Evolutionary conservation across 495 filamentous ascomycete species (phyloP).

Genomic region (Trypethelium eluteriae): DNA sequence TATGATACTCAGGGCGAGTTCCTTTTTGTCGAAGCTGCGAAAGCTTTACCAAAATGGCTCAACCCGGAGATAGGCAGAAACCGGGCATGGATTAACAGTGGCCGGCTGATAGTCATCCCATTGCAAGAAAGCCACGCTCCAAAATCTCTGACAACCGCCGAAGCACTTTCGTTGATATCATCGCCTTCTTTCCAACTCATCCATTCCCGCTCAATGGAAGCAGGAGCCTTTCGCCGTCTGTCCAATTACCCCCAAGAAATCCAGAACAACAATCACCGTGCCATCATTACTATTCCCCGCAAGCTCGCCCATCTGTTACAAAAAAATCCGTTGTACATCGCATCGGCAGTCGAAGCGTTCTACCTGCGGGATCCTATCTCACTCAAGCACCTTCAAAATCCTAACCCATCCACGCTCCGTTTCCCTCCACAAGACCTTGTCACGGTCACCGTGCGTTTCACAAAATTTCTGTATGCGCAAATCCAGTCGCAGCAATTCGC

Average conservation of each 20-base stretch:
- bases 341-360: slow-evolving; percentile 81
- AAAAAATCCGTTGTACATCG: slow-evolving; percentile 60
- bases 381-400: slow-evolving; percentile 57
- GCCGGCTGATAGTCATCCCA: slow-evolving; percentile 68
- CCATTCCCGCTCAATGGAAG: slow-evolving; percentile 63
- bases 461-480: slow-evolving; percentile 83
- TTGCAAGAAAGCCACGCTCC: slow-evolving; percentile 26
- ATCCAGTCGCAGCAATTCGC: slow-evolving; percentile 81
- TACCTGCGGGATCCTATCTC: slow-evolving; percentile 82
- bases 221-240: slow-evolving; percentile 83
- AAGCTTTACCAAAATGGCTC: slow-evolving; percentile 77
- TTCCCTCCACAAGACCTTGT: slow-evolving; percentile 77
- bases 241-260: slow-evolving; percentile 74
- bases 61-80: slow-evolving; percentile 85
- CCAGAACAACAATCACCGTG: slow-evolving; percentile 59
- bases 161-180: slow-evolving; percentile 53
- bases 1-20: slow-evolving; percentile 91
- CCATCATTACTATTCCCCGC: slow-evolving; percentile 65
- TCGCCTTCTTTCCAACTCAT: slow-evolving; percentile 48
- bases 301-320: slow-evolving; percentile 76
- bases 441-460: slow-evolving; percentile 69
- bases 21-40: slow-evolving; percentile 87
- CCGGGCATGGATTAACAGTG: slow-evolving; percentile 57
- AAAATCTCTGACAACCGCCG: slow-evolving; percentile 46
- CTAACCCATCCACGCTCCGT: slow-evolving; percentile 38